phyloP scores from a whole-genome alignment of 2,329 filamentous ascomycete genomes.

The Penicillium sp. region DNA sequence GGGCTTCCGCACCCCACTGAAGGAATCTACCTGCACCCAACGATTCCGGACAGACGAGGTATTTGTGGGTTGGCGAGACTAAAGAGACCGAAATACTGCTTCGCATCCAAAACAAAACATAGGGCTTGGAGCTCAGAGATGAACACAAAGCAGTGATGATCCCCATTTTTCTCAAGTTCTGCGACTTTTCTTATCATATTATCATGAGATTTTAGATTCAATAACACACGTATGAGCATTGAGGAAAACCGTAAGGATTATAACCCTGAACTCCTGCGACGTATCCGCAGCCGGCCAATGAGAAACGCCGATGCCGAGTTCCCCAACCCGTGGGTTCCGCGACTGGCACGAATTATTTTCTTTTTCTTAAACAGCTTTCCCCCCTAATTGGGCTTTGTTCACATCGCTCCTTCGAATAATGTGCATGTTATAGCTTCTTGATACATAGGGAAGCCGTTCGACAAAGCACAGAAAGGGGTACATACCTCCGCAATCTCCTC shows the following conservation, averaged over 20 bases:
- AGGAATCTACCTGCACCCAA: neutral
- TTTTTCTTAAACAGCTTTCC: neutral
- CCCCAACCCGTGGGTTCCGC: constrained; percentile 35
- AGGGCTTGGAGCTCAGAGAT: neutral
- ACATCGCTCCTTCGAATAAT: constrained; percentile 12
- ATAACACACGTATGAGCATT: neutral
- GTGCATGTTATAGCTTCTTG: constrained; percentile 14
- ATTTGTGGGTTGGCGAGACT: neutral
- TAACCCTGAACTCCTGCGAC: neutral
- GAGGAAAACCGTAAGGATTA: neutral
- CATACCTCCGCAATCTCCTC: constrained; percentile 10
- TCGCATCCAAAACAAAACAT: neutral
- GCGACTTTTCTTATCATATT: neutral
- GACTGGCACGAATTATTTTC: constrained; percentile 24
- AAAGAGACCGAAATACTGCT: neutral
- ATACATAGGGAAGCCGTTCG: constrained; percentile 21
- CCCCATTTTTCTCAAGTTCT: neutral
- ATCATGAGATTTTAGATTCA: neutral
- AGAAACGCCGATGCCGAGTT: constrained; percentile 18
- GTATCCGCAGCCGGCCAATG: constrained; percentile 26
- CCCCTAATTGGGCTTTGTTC: neutral
- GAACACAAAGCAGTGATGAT: neutral
- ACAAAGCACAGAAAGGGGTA: constrained; percentile 27
- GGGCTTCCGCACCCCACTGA: neutral
- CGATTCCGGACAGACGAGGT: neutral